Evolutionary conservation across 768 basidiomycete genomes (phyloP).

Genomic region (Lactifluus subvellereus): DNA sequence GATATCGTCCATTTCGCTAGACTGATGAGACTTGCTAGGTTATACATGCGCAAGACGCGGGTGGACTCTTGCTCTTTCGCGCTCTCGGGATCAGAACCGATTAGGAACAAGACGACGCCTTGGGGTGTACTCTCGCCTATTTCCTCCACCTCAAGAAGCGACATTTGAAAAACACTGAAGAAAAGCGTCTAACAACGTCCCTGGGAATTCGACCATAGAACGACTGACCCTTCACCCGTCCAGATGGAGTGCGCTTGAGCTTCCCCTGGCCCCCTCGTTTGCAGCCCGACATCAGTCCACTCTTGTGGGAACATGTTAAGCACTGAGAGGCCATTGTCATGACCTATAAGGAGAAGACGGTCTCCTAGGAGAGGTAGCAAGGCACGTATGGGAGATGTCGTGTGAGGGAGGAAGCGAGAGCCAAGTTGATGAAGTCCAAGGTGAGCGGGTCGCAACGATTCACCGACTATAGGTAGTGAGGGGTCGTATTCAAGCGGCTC

Average conservation of each 20-base stretch:
- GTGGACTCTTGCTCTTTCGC: constrained; percentile 51
- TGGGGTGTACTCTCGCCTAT: constrained; percentile 54
- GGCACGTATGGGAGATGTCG: constrained; percentile 68
- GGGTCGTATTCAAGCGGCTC: constrained; percentile 16
- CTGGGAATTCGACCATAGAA: background rate
- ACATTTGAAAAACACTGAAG: constrained; percentile 69
- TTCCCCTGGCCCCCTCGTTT: constrained; percentile 59
- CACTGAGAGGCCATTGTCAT: constrained; percentile 74
- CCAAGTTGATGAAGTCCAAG: constrained; percentile 73
- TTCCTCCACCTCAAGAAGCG: constrained; percentile 58
- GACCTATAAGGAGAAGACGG: constrained; percentile 67
- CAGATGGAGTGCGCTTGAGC: constrained; percentile 64
- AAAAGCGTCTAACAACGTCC: background rate
- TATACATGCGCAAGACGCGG: constrained; percentile 75
- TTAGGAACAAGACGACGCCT: constrained; percentile 72
- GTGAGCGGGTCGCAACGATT: constrained; percentile 54
- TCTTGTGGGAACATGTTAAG: constrained; percentile 78
- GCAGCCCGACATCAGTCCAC: constrained; percentile 41
- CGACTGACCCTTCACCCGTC: constrained; percentile 67
- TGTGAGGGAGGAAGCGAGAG: constrained; percentile 78
- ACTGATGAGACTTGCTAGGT: constrained; percentile 64
- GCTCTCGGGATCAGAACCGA: constrained; percentile 55
- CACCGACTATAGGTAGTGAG: constrained; percentile 41
- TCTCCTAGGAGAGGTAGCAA: constrained; percentile 64
- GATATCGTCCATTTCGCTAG: constrained; percentile 69